phyloP scores from a whole-genome alignment of 129 eudicot genomes.

The Deinandra increscens region DNA sequence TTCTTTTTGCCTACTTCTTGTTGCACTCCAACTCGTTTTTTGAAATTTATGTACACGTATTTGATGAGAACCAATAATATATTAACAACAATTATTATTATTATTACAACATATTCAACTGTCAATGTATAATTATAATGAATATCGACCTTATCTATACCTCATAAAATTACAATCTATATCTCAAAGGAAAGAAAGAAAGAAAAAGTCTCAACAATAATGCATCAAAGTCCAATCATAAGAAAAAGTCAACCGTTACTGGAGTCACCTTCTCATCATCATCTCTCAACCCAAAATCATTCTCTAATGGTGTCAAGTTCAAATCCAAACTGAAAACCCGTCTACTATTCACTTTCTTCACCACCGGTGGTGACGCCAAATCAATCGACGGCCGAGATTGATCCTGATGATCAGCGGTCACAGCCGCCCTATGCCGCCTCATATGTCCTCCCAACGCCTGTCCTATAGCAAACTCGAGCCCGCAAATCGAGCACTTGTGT shows the following conservation, averaged over 20 bases:
- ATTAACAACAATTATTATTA: no score
- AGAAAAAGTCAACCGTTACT: constrained; percentile 34
- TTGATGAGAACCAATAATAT: no score
- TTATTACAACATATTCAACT: no score
- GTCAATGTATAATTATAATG: constrained; percentile 9
- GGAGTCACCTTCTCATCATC: constrained; percentile 45
- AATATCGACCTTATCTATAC: background rate
- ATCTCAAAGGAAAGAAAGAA: background rate
- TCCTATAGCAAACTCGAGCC: constrained; percentile 71
- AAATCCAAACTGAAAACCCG: constrained; percentile 66
- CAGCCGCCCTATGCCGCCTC: constrained; percentile 64
- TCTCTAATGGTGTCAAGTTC: constrained; percentile 78
- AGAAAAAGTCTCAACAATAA: constrained; percentile 20
- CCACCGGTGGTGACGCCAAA: constrained; percentile 28
- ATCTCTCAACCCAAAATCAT: constrained; percentile 45
- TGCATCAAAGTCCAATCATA: constrained; percentile 27
- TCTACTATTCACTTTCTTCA: constrained; percentile 48
- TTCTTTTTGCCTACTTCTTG: no score
- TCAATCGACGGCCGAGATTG: constrained; percentile 17
- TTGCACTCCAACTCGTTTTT: no score
- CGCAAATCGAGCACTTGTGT: constrained; percentile 86
- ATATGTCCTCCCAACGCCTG: constrained; percentile 94
- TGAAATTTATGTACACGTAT: no score
- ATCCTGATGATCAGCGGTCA: constrained; percentile 26
- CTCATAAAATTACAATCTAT: background rate